Percentiles rank a stretch among this genome's conserved stretches.
Evolutionary conservation across 805 yeast species (phyloP).

Genomic region (Saccharomycopsis capsularis): DNA sequence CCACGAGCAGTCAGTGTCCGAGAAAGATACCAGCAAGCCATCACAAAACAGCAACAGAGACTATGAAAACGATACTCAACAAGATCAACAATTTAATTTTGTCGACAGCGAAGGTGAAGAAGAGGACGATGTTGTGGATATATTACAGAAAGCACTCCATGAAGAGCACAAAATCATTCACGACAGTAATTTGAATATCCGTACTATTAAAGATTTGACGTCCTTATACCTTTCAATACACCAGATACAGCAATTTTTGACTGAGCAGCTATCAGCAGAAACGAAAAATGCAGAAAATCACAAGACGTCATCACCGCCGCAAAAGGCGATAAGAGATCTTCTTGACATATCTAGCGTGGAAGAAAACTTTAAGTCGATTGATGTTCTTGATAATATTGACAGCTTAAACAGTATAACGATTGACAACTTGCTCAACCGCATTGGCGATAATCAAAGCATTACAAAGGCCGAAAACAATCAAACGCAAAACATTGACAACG

Average conservation of each 20-base stretch:
- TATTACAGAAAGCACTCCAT: slow-evolving; percentile 55
- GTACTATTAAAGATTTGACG: slow-evolving; percentile 10
- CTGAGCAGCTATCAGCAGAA: background rate
- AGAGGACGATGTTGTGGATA: background rate
- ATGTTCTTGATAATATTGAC: slow-evolving; percentile 11
- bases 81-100: background rate
- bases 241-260: slow-evolving; percentile 11
- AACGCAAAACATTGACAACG: too few relatives aligned
- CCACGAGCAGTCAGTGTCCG: background rate
- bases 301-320: too few relatives aligned
- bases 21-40: background rate
- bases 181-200: background rate
- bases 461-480: background rate
- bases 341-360: background rate
- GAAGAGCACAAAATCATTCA: slow-evolving; percentile 50
- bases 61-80: background rate
- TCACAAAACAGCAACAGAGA: background rate
- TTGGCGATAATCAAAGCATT: too few relatives aligned
- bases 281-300: background rate
- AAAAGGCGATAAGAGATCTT: too few relatives aligned
- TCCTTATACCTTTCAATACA: slow-evolving; percentile 16
- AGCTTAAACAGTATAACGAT: slow-evolving; percentile 10
- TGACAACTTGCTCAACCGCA: slow-evolving; percentile 6
- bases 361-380: slow-evolving; percentile 2
- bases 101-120: background rate